Evolutionary conservation across 2,329 filamentous ascomycete genomes (phyloP).

Genomic region (Aspergillaceae sp.): DNA sequence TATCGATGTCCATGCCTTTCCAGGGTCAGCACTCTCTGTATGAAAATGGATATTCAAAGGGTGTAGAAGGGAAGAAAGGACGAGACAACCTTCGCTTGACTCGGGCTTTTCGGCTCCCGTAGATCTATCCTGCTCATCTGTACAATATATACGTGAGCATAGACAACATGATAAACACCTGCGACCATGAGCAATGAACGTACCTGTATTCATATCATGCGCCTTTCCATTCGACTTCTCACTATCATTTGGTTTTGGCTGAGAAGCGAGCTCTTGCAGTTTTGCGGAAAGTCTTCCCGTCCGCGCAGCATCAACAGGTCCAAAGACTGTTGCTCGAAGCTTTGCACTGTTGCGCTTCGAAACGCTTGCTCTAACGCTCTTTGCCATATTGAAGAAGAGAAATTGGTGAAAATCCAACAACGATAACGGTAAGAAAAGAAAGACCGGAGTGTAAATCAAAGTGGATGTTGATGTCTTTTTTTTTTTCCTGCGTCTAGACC

Average conservation of each 20-base stretch:
- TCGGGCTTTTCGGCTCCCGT: slow-evolving; percentile 7
- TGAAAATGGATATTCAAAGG: neutral
- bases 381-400: slow-evolving; percentile 59
- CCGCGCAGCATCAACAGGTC: slow-evolving; percentile 68
- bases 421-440: neutral
- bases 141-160: slow-evolving; percentile 3
- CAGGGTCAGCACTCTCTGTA: slow-evolving; percentile 4
- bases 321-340: slow-evolving; percentile 74
- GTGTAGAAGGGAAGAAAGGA: neutral
- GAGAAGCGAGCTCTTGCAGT: slow-evolving; percentile 67
- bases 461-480: slow-evolving; percentile 6
- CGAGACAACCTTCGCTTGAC: slow-evolving; percentile 16
- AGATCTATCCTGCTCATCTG: slow-evolving; percentile 12
- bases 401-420: no score
- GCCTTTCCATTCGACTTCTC: slow-evolving; percentile 31
- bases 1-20: slow-evolving; percentile 36
- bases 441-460: neutral
- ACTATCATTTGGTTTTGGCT: slow-evolving; percentile 58
- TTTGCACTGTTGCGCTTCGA: slow-evolving; percentile 76
- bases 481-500: neutral
- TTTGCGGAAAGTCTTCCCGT: slow-evolving; percentile 78
- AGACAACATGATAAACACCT: neutral
- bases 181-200: neutral
- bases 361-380: slow-evolving; percentile 69
- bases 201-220: slow-evolving; percentile 18